Evolutionary conservation across 768 basidiomycete species (phyloP).

Genomic region (Phlebiopsis gigantea): DNA sequence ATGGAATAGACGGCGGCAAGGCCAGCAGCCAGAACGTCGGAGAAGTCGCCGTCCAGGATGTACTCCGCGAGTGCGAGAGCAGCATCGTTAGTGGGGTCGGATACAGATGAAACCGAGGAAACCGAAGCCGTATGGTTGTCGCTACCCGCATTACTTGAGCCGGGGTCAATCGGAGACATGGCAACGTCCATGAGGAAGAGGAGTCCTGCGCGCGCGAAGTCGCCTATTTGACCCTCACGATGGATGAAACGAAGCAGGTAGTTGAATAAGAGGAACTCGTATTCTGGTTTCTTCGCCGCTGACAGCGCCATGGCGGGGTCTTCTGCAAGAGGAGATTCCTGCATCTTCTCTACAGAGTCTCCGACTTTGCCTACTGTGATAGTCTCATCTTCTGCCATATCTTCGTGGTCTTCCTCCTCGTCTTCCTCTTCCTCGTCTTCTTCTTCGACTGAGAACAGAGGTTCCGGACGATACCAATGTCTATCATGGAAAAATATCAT

Average conservation of each 20-base stretch:
- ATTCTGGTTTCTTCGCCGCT: constrained; percentile 65
- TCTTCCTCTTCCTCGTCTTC: constrained; percentile 62
- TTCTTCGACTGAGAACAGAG: constrained; percentile 71
- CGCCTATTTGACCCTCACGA: constrained; percentile 89
- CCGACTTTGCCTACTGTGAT: background rate
- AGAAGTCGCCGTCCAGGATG: constrained; percentile 91
- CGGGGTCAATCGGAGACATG: constrained; percentile 71
- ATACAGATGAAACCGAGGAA: constrained; percentile 12
- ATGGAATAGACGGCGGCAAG: constrained; percentile 80
- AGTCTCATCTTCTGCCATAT: constrained; percentile 15
- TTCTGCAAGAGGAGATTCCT: constrained; percentile 38
- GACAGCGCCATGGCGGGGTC: constrained; percentile 39
- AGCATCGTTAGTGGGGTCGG: constrained; percentile 78
- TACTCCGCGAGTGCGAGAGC: constrained; percentile 87
- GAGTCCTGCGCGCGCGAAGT: constrained; percentile 87
- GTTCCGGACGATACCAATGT: constrained; percentile 77
- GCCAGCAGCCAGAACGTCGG: constrained; percentile 93
- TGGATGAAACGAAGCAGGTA: constrained; percentile 94
- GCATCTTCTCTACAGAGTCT: background rate
- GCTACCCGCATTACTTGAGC: constrained; percentile 34
- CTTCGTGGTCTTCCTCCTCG: constrained; percentile 30
- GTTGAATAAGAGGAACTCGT: constrained; percentile 94
- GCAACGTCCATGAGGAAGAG: constrained; percentile 96
- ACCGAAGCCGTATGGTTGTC: constrained; percentile 19
- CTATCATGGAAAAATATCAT: constrained; percentile 98